These are phyloP conservation scores for Penicillium atrosanguineum DNA, from an alignment of 495 filamentous ascomycete species.

Conservation along the genomic window DNA sequence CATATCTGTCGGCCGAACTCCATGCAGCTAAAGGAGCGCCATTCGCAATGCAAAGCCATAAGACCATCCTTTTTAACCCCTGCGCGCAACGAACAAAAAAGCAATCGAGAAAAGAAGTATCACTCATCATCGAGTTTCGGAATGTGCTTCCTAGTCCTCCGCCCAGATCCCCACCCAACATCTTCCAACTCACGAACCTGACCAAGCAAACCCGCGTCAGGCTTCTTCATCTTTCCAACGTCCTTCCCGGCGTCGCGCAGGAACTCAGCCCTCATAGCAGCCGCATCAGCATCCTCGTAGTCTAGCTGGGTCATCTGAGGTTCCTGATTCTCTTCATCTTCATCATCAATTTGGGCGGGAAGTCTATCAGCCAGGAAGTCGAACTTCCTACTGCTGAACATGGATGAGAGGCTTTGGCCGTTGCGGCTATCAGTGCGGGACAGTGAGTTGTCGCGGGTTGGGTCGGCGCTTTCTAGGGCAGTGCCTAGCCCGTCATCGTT, in stretches of 20 bases:
- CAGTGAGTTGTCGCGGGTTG: constrained; percentile 28
- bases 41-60: constrained; percentile 27
- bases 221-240: constrained; percentile 24
- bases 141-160: constrained; percentile 40
- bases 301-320: constrained; percentile 53
- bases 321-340: constrained; percentile 35
- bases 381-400: constrained; percentile 33
- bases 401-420: constrained; percentile 32
- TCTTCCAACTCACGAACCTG: constrained; percentile 37
- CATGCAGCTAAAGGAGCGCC: constrained; percentile 13
- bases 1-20: background rate
- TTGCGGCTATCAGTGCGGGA: constrained; percentile 24
- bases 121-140: constrained; percentile 23
- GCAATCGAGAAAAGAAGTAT: constrained; percentile 4
- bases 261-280: constrained; percentile 49
- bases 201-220: constrained; percentile 20
- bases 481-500: constrained; percentile 53
- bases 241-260: constrained; percentile 42
- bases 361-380: constrained; percentile 29
- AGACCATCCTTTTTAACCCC: background rate
- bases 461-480: constrained; percentile 37
- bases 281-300: constrained; percentile 52
- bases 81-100: background rate
- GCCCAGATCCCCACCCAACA: constrained; percentile 34
- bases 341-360: constrained; percentile 19